Evolutionary conservation across 176 grass and related monocot species (phyloP).

Genomic region (Secale cereale): DNA sequence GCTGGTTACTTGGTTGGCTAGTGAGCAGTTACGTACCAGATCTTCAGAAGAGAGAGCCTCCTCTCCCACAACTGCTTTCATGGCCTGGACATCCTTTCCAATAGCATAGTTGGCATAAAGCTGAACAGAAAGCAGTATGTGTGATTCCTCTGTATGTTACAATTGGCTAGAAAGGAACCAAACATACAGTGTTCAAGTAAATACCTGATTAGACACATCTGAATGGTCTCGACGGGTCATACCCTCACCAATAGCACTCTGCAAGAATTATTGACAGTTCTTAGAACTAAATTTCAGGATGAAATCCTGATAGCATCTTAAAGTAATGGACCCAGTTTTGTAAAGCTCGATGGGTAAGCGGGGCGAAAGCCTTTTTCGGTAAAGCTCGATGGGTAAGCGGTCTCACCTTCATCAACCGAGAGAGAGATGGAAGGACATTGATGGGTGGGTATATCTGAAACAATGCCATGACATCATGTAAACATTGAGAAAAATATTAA

Average conservation of each 20-base stretch:
- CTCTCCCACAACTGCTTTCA: constrained; percentile 99
- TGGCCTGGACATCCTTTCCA: constrained; percentile 99
- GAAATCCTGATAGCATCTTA: background rate
- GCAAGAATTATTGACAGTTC: constrained; percentile 24
- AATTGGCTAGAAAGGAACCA: background rate
- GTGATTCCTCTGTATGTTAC: background rate
- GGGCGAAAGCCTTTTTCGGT: too few relatives aligned
- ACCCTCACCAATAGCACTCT: constrained; percentile 99
- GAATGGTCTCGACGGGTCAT: constrained; percentile 98
- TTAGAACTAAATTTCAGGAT: constrained; percentile 11
- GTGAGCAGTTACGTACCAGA: constrained; percentile 46
- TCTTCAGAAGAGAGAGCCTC: constrained; percentile 99
- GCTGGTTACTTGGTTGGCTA: background rate
- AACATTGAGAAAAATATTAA: background rate
- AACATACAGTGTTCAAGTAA: constrained; percentile 1
- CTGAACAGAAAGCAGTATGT: constrained; percentile 39
- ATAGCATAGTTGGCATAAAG: constrained; percentile 99
- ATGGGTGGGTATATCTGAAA: constrained; percentile 99
- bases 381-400: background rate
- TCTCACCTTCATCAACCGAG: constrained; percentile 95
- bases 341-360: too few relatives aligned
- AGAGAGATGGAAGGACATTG: constrained; percentile 97
- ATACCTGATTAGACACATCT: constrained; percentile 97
- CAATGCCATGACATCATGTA: constrained; percentile 26
- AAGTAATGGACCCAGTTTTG: background rate